These are phyloP conservation scores for Podila epigama DNA, from an alignment of 192 early-diverging fungal species.

Conservation along the genomic window DNA sequence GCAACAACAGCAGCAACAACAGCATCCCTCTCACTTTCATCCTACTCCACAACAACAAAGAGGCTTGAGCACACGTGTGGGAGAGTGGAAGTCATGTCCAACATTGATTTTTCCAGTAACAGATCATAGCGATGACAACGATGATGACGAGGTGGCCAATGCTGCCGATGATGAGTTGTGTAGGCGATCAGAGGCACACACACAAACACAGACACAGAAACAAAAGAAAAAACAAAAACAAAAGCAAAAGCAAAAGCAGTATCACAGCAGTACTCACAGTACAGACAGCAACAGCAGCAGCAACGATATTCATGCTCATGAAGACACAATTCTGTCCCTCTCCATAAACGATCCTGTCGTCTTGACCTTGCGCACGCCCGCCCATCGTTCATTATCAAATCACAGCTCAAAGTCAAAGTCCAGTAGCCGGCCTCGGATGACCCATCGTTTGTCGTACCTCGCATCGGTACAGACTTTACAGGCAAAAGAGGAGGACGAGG, in stretches of 20 bases:
- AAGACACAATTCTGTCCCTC: neutral
- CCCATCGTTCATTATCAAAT: slow-evolving; percentile 1
- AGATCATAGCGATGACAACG: slow-evolving; percentile 1
- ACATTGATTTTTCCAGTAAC: neutral
- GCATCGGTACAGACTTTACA: slow-evolving; percentile 9
- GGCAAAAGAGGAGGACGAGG: neutral
- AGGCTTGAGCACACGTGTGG: neutral
- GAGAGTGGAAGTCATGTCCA: neutral
- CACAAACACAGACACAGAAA: neutral
- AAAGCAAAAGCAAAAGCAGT: neutral
- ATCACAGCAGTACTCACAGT: neutral
- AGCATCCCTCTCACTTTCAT: neutral
- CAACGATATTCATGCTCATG: neutral
- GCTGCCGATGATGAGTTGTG: neutral
- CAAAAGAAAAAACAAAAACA: neutral
- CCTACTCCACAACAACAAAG: neutral
- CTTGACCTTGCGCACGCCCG: neutral
- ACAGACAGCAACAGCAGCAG: neutral
- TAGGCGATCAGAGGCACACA: neutral
- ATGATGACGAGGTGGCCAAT: neutral
- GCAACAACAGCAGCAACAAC: neutral
- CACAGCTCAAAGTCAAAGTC: slow-evolving; percentile 16
- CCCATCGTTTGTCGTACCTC: slow-evolving; percentile 36
- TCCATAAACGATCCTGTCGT: neutral
- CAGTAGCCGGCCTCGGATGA: slow-evolving; percentile 5